These are phyloP conservation scores for Sporothrix variecibatus DNA, from an alignment of 2,329 filamentous ascomycete genomes.

Conservation along the genomic window DNA sequence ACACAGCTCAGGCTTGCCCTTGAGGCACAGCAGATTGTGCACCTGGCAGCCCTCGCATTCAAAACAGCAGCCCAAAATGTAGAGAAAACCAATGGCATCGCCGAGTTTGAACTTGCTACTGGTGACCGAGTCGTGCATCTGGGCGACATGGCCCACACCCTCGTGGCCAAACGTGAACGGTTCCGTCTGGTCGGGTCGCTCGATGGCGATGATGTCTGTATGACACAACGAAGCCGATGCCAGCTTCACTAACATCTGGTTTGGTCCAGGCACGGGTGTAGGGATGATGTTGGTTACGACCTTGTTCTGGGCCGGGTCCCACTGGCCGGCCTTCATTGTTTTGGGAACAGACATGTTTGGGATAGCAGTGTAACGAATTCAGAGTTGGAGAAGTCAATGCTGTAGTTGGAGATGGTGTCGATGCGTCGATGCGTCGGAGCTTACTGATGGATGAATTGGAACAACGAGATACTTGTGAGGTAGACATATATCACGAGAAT, in stretches of 20 bases:
- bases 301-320: constrained; percentile 26
- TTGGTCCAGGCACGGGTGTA: constrained; percentile 44
- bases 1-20: constrained; percentile 42
- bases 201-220: constrained; percentile 35
- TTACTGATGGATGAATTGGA: too few relatives aligned
- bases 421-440: background rate
- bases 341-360: constrained; percentile 24
- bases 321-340: constrained; percentile 31
- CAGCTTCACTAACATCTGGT: constrained; percentile 44
- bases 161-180: constrained; percentile 46
- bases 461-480: too few relatives aligned
- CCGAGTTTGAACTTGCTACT: constrained; percentile 44
- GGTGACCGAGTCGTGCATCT: constrained; percentile 39
- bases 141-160: constrained; percentile 47
- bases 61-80: constrained; percentile 49
- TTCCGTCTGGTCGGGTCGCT: constrained; percentile 29
- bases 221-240: constrained; percentile 42
- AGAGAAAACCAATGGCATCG: constrained; percentile 49
- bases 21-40: constrained; percentile 46
- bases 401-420: background rate
- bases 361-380: background rate
- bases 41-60: constrained; percentile 50
- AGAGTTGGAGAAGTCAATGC: background rate
- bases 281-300: constrained; percentile 43
- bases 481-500: too few relatives aligned